Conservation (phyloP, 768 basidiomycete genomes). For the Mrakia frigida region DNA sequence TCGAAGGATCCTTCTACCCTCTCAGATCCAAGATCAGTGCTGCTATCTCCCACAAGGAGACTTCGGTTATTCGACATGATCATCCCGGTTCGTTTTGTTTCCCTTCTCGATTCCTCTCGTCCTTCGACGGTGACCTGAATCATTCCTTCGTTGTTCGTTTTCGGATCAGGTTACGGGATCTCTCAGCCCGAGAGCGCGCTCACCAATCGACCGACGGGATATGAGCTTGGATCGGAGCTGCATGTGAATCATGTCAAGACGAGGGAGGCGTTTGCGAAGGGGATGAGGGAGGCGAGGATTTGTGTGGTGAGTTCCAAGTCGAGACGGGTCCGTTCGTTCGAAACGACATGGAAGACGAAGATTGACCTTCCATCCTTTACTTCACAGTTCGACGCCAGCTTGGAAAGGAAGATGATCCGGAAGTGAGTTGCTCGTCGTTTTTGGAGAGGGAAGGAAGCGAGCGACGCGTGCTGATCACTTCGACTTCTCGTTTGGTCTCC, state of each 20-base stretch:
- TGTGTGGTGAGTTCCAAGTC: conserved; percentile 15
- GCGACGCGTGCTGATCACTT: background rate
- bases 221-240: conserved; percentile 8
- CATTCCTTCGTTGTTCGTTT: background rate
- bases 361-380: background rate
- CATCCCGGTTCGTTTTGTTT: conserved; percentile 26
- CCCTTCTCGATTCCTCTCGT: background rate
- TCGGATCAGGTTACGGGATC: conserved; percentile 22
- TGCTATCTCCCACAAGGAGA: conserved; percentile 15
- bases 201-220: conserved; percentile 9
- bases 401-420: conserved; percentile 32
- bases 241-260: conserved; percentile 20
- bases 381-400: conserved; percentile 27
- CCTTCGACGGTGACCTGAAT: background rate
- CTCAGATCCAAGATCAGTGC: conserved; percentile 20
- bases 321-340: background rate
- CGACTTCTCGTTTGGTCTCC: background rate
- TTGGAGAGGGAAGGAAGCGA: too few species aligned
- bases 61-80: conserved; percentile 3
- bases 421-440: conserved; percentile 13
- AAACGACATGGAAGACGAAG: too few species aligned
- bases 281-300: conserved; percentile 31
- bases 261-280: conserved; percentile 26
- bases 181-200: conserved; percentile 23
- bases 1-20: conserved; percentile 30